Conservation (phyloP, 495 filamentous ascomycete genomes). For the Friedmanniomyces simplex region DNA sequence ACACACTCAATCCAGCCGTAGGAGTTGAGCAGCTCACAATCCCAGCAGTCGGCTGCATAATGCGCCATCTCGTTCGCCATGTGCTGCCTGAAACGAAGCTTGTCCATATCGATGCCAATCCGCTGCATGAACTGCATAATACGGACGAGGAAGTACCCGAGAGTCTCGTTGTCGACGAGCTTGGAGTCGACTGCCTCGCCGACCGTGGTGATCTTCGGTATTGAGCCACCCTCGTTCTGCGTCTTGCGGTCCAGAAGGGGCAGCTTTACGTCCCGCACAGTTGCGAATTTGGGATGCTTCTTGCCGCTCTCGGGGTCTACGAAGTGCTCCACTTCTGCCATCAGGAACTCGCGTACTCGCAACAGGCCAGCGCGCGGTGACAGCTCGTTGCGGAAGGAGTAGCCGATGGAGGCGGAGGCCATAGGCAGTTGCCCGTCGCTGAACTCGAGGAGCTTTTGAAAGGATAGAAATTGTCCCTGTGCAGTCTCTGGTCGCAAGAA, state of each 20-base stretch:
- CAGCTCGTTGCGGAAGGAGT: conserved; percentile 67
- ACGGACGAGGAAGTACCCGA: conserved; percentile 77
- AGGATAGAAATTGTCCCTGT: conserved; percentile 67
- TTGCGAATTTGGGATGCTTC: conserved; percentile 58
- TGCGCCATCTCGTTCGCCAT: conserved; percentile 79
- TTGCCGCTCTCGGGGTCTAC: conserved; percentile 65
- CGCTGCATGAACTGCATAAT: conserved; percentile 64
- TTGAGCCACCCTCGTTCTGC: conserved; percentile 60
- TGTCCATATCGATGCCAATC: conserved; percentile 57
- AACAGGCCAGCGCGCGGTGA: conserved; percentile 57
- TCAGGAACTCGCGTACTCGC: conserved; percentile 61
- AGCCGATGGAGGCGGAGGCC: conserved; percentile 65
- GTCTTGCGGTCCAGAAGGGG: conserved; percentile 59
- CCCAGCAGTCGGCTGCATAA: conserved; percentile 78
- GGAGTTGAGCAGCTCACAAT: conserved; percentile 67
- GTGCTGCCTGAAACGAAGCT: conserved; percentile 76
- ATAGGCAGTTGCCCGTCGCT: conserved; percentile 66
- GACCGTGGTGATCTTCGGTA: conserved; percentile 49
- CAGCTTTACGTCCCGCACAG: conserved; percentile 57
- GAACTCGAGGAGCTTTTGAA: conserved; percentile 67
- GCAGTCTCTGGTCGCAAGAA: conserved; percentile 60
- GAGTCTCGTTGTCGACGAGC: conserved; percentile 71
- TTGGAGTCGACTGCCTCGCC: conserved; percentile 59
- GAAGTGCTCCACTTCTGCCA: conserved; percentile 75
- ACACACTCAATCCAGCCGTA: conserved; percentile 84